These are phyloP conservation scores for Ganoderma lucidum DNA, from an alignment of 1,284 basidiomycete species.

Conservation along the genomic window DNA sequence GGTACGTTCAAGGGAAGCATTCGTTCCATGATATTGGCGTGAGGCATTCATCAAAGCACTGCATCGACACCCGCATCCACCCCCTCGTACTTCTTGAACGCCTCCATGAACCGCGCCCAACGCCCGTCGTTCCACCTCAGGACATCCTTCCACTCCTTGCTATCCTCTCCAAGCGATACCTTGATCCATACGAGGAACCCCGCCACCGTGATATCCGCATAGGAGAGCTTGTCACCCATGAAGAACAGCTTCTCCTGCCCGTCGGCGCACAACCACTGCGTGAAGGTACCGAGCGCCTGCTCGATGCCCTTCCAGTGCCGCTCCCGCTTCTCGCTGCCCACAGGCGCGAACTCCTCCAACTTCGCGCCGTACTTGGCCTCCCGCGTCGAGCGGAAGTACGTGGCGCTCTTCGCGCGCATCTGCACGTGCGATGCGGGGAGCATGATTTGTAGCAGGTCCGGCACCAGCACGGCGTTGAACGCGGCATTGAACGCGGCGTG, in stretches of 20 bases:
- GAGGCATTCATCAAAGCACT: background rate
- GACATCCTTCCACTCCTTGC: conserved; percentile 49
- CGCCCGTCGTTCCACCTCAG: conserved; percentile 46
- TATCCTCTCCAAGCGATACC: conserved; percentile 44
- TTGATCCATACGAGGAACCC: conserved; percentile 41
- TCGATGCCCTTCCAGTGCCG: conserved; percentile 44
- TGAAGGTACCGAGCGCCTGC: conserved; percentile 39
- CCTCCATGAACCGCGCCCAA: conserved; percentile 46
- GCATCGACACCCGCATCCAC: conserved; percentile 21
- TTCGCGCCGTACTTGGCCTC: conserved; percentile 43
- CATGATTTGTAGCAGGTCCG: conserved; percentile 22
- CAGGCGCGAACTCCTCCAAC: conserved; percentile 45
- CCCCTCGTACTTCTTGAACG: conserved; percentile 43
- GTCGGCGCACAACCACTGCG: conserved; percentile 43
- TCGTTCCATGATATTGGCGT: background rate
- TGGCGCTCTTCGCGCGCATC: conserved; percentile 41
- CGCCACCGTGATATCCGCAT: conserved; percentile 48
- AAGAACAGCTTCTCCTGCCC: conserved; percentile 37
- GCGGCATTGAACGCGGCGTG: conserved; percentile 39
- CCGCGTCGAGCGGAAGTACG: conserved; percentile 48
- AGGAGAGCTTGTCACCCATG: conserved; percentile 41
- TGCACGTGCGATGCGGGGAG: conserved; percentile 35
- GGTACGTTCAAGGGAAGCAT: background rate
- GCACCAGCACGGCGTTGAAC: conserved; percentile 15
- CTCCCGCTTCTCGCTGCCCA: conserved; percentile 37